Evolutionary conservation across 805 yeast species (phyloP).

Genomic region (Ascoidea rubescens): DNA sequence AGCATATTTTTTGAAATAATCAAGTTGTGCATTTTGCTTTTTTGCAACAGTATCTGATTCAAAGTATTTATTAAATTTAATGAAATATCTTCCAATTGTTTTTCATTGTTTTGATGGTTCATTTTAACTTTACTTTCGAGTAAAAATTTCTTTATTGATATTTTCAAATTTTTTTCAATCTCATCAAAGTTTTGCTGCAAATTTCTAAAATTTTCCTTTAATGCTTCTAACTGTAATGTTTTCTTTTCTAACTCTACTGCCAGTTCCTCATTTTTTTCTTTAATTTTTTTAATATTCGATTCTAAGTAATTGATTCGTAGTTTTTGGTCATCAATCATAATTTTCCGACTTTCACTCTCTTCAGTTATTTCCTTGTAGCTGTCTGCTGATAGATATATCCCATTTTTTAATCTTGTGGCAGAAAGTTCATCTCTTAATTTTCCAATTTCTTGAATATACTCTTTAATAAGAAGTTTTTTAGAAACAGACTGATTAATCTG

Average conservation of each 20-base stretch:
- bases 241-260: constrained; percentile 15
- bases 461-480: constrained; percentile 38
- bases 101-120: constrained; percentile 13
- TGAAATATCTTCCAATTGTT: constrained; percentile 8
- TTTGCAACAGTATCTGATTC: background rate
- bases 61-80: no score
- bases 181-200: background rate
- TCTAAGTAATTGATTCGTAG: constrained; percentile 32
- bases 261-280: constrained; percentile 26
- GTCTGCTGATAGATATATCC: constrained; percentile 46
- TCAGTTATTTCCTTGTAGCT: constrained; percentile 39
- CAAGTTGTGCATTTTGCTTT: background rate
- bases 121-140: constrained; percentile 10
- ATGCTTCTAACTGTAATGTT: constrained; percentile 9
- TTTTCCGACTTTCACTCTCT: constrained; percentile 33
- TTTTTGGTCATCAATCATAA: constrained; percentile 36
- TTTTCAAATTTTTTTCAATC: constrained; percentile 2
- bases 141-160: constrained; percentile 8
- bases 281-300: constrained; percentile 27
- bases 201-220: background rate
- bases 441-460: constrained; percentile 31
- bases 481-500: constrained; percentile 51
- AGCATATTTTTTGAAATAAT: background rate
- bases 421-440: constrained; percentile 41
- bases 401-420: constrained; percentile 51